These are phyloP conservation scores for Aspergillus sp. DNA, from an alignment of 2,329 filamentous ascomycete genomes.

Conservation along the genomic window DNA sequence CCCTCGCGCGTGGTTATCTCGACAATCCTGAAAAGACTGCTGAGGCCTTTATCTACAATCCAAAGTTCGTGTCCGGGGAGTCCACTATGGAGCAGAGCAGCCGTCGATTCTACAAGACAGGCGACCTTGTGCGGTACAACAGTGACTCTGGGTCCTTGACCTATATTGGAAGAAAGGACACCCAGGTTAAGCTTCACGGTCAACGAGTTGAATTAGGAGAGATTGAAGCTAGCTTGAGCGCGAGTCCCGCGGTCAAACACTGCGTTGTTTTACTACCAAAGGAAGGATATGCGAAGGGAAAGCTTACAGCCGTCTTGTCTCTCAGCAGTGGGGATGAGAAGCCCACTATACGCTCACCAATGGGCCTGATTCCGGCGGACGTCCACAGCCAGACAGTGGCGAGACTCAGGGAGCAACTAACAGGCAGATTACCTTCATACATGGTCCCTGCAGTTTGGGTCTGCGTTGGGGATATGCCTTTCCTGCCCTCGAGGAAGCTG, in stretches of 20 bases:
- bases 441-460: slow-evolving; percentile 54
- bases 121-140: slow-evolving; percentile 45
- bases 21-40: slow-evolving; percentile 62
- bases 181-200: slow-evolving; percentile 69
- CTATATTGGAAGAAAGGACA: slow-evolving; percentile 65
- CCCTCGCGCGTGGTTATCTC: slow-evolving; percentile 66
- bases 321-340: slow-evolving; percentile 20
- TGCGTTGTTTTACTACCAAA: slow-evolving; percentile 43
- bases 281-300: slow-evolving; percentile 37
- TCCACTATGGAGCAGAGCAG: slow-evolving; percentile 10
- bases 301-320: slow-evolving; percentile 39
- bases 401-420: slow-evolving; percentile 32
- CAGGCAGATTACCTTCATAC: slow-evolving; percentile 46
- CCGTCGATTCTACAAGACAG: slow-evolving; percentile 47
- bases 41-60: slow-evolving; percentile 61
- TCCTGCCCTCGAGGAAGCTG: slow-evolving; percentile 52
- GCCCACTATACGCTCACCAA: slow-evolving; percentile 9
- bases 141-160: slow-evolving; percentile 39
- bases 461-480: slow-evolving; percentile 48
- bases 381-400: slow-evolving; percentile 29
- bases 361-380: slow-evolving; percentile 27
- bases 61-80: slow-evolving; percentile 55
- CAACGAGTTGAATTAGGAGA: slow-evolving; percentile 65
- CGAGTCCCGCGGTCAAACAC: slow-evolving; percentile 37
- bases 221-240: slow-evolving; percentile 49